A percentile compares a stretch with the other conserved stretches of the same genome.
Evolutionary conservation across 2,329 filamentous ascomycete genomes (phyloP).

Genomic region (Penicillium corylophilum): DNA sequence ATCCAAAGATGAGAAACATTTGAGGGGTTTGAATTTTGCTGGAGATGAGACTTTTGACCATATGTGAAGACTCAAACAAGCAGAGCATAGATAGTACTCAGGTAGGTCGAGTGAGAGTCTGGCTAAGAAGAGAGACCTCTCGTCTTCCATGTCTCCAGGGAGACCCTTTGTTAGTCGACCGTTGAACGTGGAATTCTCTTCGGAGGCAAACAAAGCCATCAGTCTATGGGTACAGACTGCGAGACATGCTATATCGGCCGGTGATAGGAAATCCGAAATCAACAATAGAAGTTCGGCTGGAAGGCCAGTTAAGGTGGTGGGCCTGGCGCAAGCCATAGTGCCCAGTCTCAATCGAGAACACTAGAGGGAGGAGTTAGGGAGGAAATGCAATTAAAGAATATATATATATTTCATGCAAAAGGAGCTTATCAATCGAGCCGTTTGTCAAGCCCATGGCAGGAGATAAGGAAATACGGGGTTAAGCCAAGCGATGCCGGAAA

Average conservation of each 20-base stretch:
- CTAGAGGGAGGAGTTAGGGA: neutral
- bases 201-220: neutral
- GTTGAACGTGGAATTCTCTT: neutral
- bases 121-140: neutral
- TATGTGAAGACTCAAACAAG: slow-evolving; percentile 8
- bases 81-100: slow-evolving; percentile 12
- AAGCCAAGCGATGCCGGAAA: neutral
- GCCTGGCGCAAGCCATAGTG: neutral
- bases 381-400: neutral
- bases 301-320: neutral
- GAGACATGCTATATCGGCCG: neutral
- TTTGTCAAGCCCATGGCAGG: neutral
- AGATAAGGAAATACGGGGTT: neutral
- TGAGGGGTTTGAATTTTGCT: neutral
- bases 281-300: neutral
- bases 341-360: neutral
- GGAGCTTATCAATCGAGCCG: neutral
- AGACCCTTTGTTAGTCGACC: neutral
- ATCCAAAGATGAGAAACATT: neutral
- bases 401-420: neutral
- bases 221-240: neutral
- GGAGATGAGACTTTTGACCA: slow-evolving; percentile 2
- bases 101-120: slow-evolving; percentile 3
- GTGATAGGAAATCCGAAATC: neutral
- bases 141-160: neutral